phyloP scores from a whole-genome alignment of 1,139 yeast genomes.

The Nadsonia commutata region DNA sequence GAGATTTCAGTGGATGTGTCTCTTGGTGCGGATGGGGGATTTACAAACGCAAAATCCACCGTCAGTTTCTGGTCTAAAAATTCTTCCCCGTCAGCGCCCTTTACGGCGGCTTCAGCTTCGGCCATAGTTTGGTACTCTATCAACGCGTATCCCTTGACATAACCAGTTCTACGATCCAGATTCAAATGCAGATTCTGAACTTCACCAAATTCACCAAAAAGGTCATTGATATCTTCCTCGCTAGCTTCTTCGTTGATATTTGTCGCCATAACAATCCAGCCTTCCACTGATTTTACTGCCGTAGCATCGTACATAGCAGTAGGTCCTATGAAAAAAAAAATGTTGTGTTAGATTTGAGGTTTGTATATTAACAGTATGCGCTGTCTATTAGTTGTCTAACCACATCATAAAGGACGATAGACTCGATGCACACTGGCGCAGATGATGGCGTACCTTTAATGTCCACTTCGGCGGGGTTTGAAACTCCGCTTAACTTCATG shows the following conservation, averaged over 20 bases:
- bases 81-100: slow-evolving; percentile 20
- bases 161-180: slow-evolving; percentile 31
- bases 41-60: slow-evolving; percentile 29
- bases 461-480: no score
- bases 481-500: no score
- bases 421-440: no score
- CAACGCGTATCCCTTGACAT: slow-evolving; percentile 31
- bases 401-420: no score
- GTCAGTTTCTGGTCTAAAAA: slow-evolving; percentile 22
- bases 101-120: slow-evolving; percentile 26
- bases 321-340: no score
- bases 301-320: neutral
- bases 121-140: slow-evolving; percentile 23
- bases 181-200: slow-evolving; percentile 28
- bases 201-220: slow-evolving; percentile 28
- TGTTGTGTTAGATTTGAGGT: no score
- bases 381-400: no score
- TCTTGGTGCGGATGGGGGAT: slow-evolving; percentile 10
- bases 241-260: slow-evolving; percentile 32
- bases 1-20: neutral
- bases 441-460: no score
- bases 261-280: slow-evolving; percentile 29
- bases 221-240: slow-evolving; percentile 31
- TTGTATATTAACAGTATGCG: no score
- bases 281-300: slow-evolving; percentile 21